Evolutionary conservation across 2,329 filamentous ascomycete genomes (phyloP).

Genomic region (Arthrinium phaeospermum): DNA sequence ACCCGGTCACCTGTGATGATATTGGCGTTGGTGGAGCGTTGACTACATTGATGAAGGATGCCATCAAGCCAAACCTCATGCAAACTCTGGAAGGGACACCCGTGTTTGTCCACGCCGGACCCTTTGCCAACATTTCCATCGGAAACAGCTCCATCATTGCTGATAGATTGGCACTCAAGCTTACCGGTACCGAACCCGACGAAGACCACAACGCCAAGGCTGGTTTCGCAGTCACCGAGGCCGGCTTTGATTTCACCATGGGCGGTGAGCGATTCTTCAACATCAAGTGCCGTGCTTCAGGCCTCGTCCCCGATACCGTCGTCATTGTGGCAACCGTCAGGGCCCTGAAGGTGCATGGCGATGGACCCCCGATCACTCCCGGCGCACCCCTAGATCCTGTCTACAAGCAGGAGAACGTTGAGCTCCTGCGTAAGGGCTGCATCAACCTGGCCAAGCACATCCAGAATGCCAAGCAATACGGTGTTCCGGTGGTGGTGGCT

Average conservation of each 20-base stretch:
- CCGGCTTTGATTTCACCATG: slow-evolving; percentile 99
- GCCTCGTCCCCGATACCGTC: slow-evolving; percentile 89
- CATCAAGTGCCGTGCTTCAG: slow-evolving; percentile 97
- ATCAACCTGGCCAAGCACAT: slow-evolving; percentile 97
- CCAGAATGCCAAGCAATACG: slow-evolving; percentile 84
- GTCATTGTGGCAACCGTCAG: slow-evolving; percentile 95
- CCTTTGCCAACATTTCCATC: slow-evolving; percentile 98
- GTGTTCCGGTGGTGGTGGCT: slow-evolving; percentile 91
- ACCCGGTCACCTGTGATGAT: slow-evolving; percentile 95
- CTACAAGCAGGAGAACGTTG: slow-evolving; percentile 92
- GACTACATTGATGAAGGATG: slow-evolving; percentile 95
- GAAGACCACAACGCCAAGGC: slow-evolving; percentile 83
- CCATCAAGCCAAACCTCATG: slow-evolving; percentile 99
- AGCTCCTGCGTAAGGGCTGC: slow-evolving; percentile 87
- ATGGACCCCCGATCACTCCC: slow-evolving; percentile 89
- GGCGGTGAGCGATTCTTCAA: slow-evolving; percentile 99
- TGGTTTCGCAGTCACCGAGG: slow-evolving; percentile 95
- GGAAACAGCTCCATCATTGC: slow-evolving; percentile 95
- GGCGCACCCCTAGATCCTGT: slow-evolving; percentile 85
- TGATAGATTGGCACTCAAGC: slow-evolving; percentile 93
- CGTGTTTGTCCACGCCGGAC: slow-evolving; percentile 95
- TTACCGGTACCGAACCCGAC: slow-evolving; percentile 90
- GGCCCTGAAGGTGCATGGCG: slow-evolving; percentile 95
- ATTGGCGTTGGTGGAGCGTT: slow-evolving; percentile 91
- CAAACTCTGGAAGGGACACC: slow-evolving; percentile 96